Conservation (phyloP, 2,329 filamentous ascomycete species). For the Knufia petricola region DNA sequence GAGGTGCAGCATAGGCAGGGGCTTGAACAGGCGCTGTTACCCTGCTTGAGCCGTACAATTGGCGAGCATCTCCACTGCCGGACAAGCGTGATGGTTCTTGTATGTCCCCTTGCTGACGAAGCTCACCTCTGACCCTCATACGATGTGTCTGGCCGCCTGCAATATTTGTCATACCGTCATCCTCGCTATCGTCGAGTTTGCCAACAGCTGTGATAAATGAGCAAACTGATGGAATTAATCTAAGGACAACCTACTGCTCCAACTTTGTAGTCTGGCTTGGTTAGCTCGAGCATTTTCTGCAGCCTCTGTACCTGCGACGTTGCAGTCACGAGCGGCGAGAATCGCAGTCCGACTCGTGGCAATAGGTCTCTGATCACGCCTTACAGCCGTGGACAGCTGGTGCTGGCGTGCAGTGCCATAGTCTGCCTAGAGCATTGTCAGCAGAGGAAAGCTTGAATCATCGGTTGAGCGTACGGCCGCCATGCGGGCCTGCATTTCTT, state of each 20-base stretch:
- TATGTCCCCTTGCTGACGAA: neutral
- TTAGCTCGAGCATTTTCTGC: neutral
- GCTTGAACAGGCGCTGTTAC: neutral
- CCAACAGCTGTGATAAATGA: neutral
- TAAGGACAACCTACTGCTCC: neutral
- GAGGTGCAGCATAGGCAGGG: neutral
- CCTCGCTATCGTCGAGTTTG: neutral
- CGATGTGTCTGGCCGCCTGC: neutral
- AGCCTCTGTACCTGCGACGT: neutral
- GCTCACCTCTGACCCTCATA: neutral
- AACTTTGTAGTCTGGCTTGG: neutral
- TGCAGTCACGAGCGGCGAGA: neutral
- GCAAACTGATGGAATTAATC: neutral
- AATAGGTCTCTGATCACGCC: neutral
- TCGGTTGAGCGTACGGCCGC: neutral
- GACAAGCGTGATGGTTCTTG: neutral
- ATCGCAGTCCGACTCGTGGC: neutral
- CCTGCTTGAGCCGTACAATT: neutral
- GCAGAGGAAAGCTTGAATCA: neutral
- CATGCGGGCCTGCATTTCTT: neutral
- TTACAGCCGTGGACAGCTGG: neutral
- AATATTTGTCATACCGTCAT: neutral
- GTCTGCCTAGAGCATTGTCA: neutral
- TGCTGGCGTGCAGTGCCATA: neutral
- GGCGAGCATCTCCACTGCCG: neutral